These are phyloP conservation scores for Rhodotorula sp. DNA, from an alignment of 1,284 basidiomycete genomes.

Conservation along the genomic window DNA sequence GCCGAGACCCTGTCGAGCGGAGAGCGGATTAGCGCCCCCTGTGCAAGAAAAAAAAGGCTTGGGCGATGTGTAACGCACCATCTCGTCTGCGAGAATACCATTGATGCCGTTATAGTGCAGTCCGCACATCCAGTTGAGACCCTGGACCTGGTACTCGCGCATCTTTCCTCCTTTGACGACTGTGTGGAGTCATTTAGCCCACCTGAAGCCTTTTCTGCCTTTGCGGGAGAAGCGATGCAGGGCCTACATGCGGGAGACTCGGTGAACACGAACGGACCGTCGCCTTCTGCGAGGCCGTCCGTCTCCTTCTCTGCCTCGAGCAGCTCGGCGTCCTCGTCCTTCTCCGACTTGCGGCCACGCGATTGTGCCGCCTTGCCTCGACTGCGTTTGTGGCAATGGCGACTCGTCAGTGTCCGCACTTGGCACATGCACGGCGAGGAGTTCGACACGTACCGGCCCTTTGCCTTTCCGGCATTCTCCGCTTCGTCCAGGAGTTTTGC, in stretches of 20 bases:
- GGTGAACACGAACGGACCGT: constrained; percentile 82
- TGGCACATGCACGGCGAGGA: neutral
- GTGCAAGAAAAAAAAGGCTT: neutral
- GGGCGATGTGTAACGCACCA: constrained; percentile 58
- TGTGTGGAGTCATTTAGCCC: constrained; percentile 46
- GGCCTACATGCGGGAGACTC: constrained; percentile 79
- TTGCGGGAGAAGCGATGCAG: constrained; percentile 27
- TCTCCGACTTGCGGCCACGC: constrained; percentile 78
- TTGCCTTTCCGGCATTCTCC: constrained; percentile 69
- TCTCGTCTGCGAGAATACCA: constrained; percentile 90
- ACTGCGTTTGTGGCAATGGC: constrained; percentile 38
- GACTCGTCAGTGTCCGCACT: neutral
- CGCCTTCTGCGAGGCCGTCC: constrained; percentile 55
- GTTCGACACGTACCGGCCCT: constrained; percentile 54
- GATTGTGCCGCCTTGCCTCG: constrained; percentile 30
- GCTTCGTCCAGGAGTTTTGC: constrained; percentile 73
- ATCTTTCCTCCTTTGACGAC: constrained; percentile 82
- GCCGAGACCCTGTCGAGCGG: constrained; percentile 73
- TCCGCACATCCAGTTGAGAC: constrained; percentile 95
- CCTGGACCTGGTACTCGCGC: constrained; percentile 93
- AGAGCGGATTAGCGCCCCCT: constrained; percentile 23
- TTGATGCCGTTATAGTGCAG: constrained; percentile 90
- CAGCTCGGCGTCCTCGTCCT: constrained; percentile 95
- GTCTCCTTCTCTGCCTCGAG: constrained; percentile 74
- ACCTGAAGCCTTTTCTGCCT: neutral